Conservation (phyloP, 257 asterid species). For the Pogostemon cablin region DNA sequence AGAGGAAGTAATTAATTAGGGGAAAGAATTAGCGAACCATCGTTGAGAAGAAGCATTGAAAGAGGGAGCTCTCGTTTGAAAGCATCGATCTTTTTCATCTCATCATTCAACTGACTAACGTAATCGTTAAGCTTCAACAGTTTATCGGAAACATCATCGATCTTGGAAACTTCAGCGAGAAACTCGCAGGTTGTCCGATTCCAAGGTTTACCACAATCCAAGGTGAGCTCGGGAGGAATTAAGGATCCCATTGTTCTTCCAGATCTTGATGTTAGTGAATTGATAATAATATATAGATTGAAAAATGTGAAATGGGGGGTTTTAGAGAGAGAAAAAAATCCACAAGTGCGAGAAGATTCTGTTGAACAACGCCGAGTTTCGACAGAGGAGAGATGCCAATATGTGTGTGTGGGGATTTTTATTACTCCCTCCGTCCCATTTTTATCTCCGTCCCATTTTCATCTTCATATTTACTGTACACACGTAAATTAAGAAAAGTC, state of each 20-base stretch:
- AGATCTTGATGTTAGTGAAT: conserved; percentile 40
- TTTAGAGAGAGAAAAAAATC: conserved; percentile 26
- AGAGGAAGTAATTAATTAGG: background rate
- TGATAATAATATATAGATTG: background rate
- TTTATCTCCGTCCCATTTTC: no score
- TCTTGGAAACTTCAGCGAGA: conserved; percentile 47
- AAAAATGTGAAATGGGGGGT: conserved; percentile 12
- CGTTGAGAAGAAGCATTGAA: conserved; percentile 63
- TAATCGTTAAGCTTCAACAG: conserved; percentile 55
- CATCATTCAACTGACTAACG: conserved; percentile 58
- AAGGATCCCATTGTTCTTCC: conserved; percentile 54
- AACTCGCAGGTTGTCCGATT: conserved; percentile 50
- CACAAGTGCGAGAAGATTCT: conserved; percentile 61
- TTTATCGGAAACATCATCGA: conserved; percentile 47
- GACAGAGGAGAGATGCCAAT: conserved; percentile 47
- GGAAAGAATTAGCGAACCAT: conserved; percentile 44
- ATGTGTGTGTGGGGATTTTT: conserved; percentile 17
- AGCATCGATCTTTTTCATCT: conserved; percentile 86
- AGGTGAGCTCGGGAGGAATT: conserved; percentile 57
- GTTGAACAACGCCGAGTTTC: conserved; percentile 73
- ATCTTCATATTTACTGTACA: no score
- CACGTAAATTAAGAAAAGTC: no score
- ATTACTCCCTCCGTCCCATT: no score
- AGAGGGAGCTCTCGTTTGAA: conserved; percentile 86
- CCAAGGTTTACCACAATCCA: conserved; percentile 39